Conservation (phyloP, 345 rosid genomes). For the Eucalyptus virginea region DNA sequence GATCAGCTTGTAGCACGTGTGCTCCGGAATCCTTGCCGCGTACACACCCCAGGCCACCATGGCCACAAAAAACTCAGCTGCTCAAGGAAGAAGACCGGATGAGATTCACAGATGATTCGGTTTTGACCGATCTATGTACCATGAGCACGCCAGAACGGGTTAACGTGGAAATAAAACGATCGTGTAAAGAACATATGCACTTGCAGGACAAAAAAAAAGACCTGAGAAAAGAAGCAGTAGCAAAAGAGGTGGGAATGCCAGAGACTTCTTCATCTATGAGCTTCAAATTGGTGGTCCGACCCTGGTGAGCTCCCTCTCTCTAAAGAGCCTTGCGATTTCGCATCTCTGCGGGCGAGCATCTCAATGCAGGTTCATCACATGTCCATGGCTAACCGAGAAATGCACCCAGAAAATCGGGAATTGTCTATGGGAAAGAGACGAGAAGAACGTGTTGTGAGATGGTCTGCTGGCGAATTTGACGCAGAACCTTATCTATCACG, state of each 20-base stretch:
- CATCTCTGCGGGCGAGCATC: not conserved
- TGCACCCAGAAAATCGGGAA: not conserved
- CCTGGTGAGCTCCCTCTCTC: not conserved
- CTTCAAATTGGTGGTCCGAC: not conserved
- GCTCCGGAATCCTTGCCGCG: conserved; percentile 33
- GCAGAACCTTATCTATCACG: not conserved
- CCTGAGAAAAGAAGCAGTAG: conserved; percentile 27
- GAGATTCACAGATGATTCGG: not conserved
- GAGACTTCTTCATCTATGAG: conserved; percentile 16
- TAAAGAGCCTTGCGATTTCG: not conserved
- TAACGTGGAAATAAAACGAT: not conserved
- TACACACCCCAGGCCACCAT: not conserved
- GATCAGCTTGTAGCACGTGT: conserved; percentile 28
- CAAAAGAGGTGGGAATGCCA: conserved; percentile 1
- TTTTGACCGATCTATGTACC: not conserved
- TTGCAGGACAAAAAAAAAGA: not conserved
- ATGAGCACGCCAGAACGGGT: not conserved
- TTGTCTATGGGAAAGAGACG: not conserved
- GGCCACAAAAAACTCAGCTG: not conserved
- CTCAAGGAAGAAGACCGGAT: not conserved
- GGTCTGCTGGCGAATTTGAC: not conserved
- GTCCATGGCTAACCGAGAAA: not conserved
- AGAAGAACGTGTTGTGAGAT: not conserved
- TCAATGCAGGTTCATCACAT: not conserved
- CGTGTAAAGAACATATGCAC: not conserved